phyloP scores from a whole-genome alignment of 176 grass and related monocot genomes.

The Coix lacrymajobi region DNA sequence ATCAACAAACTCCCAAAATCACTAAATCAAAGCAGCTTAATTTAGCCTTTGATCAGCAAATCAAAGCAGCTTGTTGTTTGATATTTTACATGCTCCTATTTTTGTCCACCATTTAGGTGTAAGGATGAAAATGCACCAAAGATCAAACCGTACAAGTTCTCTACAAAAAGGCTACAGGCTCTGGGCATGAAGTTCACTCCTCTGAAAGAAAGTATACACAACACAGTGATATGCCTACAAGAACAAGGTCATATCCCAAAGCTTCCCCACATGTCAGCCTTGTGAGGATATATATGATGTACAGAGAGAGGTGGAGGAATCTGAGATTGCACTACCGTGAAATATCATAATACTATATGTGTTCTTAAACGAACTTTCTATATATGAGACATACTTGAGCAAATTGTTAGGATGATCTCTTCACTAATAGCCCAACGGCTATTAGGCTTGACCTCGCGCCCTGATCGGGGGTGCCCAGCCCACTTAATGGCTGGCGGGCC shows the following conservation, averaged over 20 bases:
- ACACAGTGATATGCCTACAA: slow-evolving; percentile 14
- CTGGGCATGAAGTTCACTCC: slow-evolving; percentile 24
- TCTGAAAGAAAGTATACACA: slow-evolving; percentile 11
- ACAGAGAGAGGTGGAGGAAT: background rate
- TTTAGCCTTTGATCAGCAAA: no score
- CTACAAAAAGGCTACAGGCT: background rate
- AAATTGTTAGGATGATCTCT: no score
- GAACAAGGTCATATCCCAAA: background rate
- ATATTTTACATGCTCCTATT: background rate
- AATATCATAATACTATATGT: background rate
- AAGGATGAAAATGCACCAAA: background rate
- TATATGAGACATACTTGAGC: background rate
- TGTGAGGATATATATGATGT: background rate
- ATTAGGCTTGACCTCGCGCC: no score
- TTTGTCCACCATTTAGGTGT: background rate
- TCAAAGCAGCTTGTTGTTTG: background rate
- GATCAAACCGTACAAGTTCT: slow-evolving; percentile 21
- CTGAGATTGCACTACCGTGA: background rate
- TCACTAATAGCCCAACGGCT: no score
- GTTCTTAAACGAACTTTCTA: background rate
- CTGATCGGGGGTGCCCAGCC: no score
- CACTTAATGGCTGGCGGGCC: no score
- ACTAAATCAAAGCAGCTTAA: background rate
- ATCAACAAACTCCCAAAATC: background rate
- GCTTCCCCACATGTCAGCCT: background rate